Evolutionary conservation across 2,329 filamentous ascomycete genomes (phyloP).

Genomic region (Didymella arachidicola): DNA sequence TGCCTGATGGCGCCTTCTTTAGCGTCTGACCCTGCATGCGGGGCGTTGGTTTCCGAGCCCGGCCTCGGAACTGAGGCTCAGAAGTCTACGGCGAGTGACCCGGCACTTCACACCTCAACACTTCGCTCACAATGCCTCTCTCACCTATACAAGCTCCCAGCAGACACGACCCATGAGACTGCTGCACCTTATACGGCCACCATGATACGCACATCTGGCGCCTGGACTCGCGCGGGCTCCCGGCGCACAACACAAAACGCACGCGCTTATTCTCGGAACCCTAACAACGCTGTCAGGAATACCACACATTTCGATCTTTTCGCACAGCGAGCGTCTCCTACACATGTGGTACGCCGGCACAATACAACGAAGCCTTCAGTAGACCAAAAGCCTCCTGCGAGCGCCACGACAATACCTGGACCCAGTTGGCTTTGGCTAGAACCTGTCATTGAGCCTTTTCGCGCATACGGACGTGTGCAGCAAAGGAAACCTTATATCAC

Average conservation of each 20-base stretch:
- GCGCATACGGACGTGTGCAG: slow-evolving; percentile 74
- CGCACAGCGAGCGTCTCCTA: slow-evolving; percentile 17
- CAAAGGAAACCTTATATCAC: slow-evolving; percentile 76
- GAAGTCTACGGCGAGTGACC: slow-evolving; percentile 7
- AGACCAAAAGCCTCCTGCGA: slow-evolving; percentile 29
- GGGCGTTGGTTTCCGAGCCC: slow-evolving; percentile 7
- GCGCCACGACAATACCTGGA: slow-evolving; percentile 50
- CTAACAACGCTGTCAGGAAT: slow-evolving; percentile 16
- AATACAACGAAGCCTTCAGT: slow-evolving; percentile 33
- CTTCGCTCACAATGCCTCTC: slow-evolving; percentile 8
- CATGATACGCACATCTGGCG: slow-evolving; percentile 44
- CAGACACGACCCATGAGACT: slow-evolving; percentile 13
- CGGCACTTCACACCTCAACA: slow-evolving; percentile 12
- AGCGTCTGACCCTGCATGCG: slow-evolving; percentile 12
- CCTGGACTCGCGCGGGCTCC: slow-evolving; percentile 35
- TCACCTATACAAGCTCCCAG: not conserved
- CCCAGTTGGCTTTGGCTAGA: slow-evolving; percentile 58
- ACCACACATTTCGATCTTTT: slow-evolving; percentile 14
- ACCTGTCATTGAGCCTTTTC: slow-evolving; percentile 56
- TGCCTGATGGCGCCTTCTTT: slow-evolving; percentile 14
- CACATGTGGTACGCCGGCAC: slow-evolving; percentile 23
- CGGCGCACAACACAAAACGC: slow-evolving; percentile 32
- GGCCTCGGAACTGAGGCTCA: slow-evolving; percentile 12
- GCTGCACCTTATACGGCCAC: slow-evolving; percentile 19
- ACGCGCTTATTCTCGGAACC: slow-evolving; percentile 21